Conservation (phyloP, 768 basidiomycete genomes). For the Scleroderma citrinum region DNA sequence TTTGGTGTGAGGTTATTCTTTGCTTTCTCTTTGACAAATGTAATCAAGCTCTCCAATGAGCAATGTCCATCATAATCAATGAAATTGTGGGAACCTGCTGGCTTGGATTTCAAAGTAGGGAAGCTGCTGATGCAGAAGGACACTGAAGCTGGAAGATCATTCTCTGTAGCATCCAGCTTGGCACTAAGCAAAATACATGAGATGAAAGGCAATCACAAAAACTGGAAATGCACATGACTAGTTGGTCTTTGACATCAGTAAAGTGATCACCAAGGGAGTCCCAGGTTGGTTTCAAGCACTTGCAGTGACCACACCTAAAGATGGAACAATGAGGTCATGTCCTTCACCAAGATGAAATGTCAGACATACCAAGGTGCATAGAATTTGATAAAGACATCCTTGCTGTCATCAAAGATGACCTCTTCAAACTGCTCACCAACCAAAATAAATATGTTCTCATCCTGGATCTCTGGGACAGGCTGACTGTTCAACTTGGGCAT, state of each 20-base stretch:
- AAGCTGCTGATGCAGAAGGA: slow-evolving; percentile 85
- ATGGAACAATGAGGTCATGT: not conserved
- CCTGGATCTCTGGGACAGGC: slow-evolving; percentile 77
- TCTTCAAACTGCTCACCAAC: slow-evolving; percentile 90
- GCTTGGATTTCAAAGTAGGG: slow-evolving; percentile 97
- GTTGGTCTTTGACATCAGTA: slow-evolving; percentile 60
- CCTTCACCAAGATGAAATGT: not conserved
- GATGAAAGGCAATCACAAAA: not conserved
- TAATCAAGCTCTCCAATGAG: slow-evolving; percentile 76
- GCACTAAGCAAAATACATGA: slow-evolving; percentile 48
- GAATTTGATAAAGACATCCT: slow-evolving; percentile 96
- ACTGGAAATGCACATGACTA: slow-evolving; percentile 59
- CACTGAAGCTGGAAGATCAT: slow-evolving; percentile 85
- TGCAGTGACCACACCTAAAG: slow-evolving; percentile 87
- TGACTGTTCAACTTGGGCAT: slow-evolving; percentile 85
- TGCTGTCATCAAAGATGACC: slow-evolving; percentile 76
- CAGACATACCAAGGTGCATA: slow-evolving; percentile 86
- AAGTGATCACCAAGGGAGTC: slow-evolving; percentile 86
- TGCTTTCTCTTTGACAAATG: slow-evolving; percentile 77
- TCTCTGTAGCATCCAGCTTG: slow-evolving; percentile 95
- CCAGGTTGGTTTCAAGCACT: slow-evolving; percentile 93
- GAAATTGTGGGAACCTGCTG: slow-evolving; percentile 81
- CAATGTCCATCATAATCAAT: slow-evolving; percentile 93
- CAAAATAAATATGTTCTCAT: slow-evolving; percentile 74
- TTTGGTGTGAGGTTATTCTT: slow-evolving; percentile 59